Percentiles rank a stretch among this genome's conserved stretches.
Evolutionary conservation across 2,329 filamentous ascomycete genomes (phyloP).

Genomic region (Botrytis fabae): DNA sequence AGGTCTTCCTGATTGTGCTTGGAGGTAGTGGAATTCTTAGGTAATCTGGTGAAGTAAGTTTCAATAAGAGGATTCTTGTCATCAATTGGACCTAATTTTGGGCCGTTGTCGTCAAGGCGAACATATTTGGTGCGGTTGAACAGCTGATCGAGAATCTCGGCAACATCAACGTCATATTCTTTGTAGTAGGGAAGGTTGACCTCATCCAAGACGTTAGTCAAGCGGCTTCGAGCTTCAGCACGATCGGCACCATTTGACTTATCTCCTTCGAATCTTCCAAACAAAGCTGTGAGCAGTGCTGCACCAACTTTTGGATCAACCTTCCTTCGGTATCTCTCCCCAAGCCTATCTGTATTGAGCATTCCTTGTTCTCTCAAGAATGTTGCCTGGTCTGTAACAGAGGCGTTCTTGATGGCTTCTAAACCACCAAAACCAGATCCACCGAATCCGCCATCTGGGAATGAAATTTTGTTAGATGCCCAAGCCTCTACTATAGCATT

Average conservation of each 20-base stretch:
- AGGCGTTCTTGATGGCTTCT: constrained; percentile 53
- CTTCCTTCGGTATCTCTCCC: constrained; percentile 73
- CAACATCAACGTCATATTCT: constrained; percentile 84
- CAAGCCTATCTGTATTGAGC: constrained; percentile 69
- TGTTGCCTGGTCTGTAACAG: constrained; percentile 57
- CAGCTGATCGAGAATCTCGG: constrained; percentile 83
- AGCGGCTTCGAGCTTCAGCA: constrained; percentile 54
- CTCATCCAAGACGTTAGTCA: constrained; percentile 70
- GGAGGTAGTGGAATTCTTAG: constrained; percentile 73
- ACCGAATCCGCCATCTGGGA: constrained; percentile 54
- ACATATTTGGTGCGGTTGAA: constrained; percentile 95
- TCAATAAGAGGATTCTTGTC: constrained; percentile 81
- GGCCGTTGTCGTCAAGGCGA: constrained; percentile 87
- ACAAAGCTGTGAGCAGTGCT: constrained; percentile 64
- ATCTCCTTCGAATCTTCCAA: constrained; percentile 65
- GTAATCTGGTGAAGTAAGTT: constrained; percentile 89
- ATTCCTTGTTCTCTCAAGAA: constrained; percentile 66
- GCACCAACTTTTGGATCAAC: constrained; percentile 71
- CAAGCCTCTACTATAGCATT: constrained; percentile 71
- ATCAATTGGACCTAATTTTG: constrained; percentile 78
- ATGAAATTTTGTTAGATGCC: constrained; percentile 58
- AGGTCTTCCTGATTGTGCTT: constrained; percentile 75
- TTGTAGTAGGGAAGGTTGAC: constrained; percentile 86
- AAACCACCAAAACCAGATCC: constrained; percentile 51
- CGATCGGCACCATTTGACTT: constrained; percentile 50